Percentiles rank a stretch among this genome's conserved stretches.
These are phyloP conservation scores for Lactifluus hygrophoroides DNA, from an alignment of 768 basidiomycete species.

Conservation along the genomic window DNA sequence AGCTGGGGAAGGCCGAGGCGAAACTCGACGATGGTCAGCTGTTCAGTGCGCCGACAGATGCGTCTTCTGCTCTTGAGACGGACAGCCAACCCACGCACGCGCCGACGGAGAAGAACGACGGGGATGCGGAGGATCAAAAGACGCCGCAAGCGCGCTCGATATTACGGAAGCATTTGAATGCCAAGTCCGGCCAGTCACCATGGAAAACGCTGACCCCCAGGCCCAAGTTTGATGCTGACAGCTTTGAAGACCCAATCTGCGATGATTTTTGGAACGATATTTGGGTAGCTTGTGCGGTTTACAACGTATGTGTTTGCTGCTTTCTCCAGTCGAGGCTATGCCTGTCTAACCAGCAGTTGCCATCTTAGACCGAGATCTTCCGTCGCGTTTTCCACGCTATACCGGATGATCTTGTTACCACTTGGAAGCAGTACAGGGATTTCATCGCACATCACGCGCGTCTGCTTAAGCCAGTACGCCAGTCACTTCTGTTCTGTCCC, in stretches of 20 bases:
- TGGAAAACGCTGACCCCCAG: conserved; percentile 59
- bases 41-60: conserved; percentile 50
- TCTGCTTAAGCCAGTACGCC: conserved; percentile 53
- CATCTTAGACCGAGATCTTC: conserved; percentile 79
- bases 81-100: conserved; percentile 43
- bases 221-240: conserved; percentile 66
- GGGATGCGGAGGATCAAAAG: conserved; percentile 40
- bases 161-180: conserved; percentile 44
- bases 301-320: conserved; percentile 55
- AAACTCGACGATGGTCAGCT: conserved; percentile 36
- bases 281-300: conserved; percentile 80
- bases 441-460: conserved; percentile 72
- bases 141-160: conserved; percentile 42
- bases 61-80: conserved; percentile 31
- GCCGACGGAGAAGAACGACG: conserved; percentile 36
- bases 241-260: conserved; percentile 82
- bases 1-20: conserved; percentile 24
- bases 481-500: neutral
- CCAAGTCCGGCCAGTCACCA: conserved; percentile 43
- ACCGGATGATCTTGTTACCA: conserved; percentile 87
- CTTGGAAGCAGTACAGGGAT: conserved; percentile 94
- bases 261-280: conserved; percentile 85
- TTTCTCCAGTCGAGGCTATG: neutral
- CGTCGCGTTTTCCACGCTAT: conserved; percentile 91
- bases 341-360: neutral